Base-by-base conservation (phyloP, 2,329 filamentous ascomycete species). In the Alternaria tenuissima region DNA sequence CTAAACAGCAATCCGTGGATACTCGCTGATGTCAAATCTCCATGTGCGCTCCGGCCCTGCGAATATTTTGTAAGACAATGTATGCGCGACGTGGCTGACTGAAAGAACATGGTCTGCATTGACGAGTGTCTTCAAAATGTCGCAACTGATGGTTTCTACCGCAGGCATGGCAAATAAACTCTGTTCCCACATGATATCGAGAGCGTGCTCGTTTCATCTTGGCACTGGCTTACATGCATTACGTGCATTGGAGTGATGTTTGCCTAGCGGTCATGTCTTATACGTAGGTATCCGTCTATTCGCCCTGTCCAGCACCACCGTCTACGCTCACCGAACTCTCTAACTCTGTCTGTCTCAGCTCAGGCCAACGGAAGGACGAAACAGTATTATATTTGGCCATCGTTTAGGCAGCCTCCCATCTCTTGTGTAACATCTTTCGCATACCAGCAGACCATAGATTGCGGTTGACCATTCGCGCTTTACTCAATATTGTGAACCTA, bases 341-440 rank as follows among this genome's bases (percentile, higher is more conserved):
- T 43, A 32, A 39, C 43, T 38, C 61, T 8, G 52, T 39, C 9
- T 71, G 71, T 75, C 66, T 74, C 68, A 72, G 70, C 69, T 32
- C 52, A 55, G 62, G 47, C 63, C 64, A 58, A 26, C 24, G 22
- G 26, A 52, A 66, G 63, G 61, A 52, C 20, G 51, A 58, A 53
- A 39, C 42, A 24, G 46, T 32, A 49, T 57, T 75, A 73, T 73
- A 75, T 73, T 65, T 69, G 60, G 49, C 53, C 49, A 54, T 49
- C 52, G 46, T 39, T 53, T 52, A 61, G 43, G 53, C 59, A 52
- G 34, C 44, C 43, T 55, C 46, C 39, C 28, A 51, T 59, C 55
- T 62, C 52, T 44, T 55, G 68, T 74, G 66, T 72, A 69, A 73
- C 69, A 57, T 24, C 52, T 55, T 46, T 59, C 54, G 53, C 52